phyloP scores from a whole-genome alignment of 2,329 filamentous ascomycete species.

The Fusarium succisae region DNA sequence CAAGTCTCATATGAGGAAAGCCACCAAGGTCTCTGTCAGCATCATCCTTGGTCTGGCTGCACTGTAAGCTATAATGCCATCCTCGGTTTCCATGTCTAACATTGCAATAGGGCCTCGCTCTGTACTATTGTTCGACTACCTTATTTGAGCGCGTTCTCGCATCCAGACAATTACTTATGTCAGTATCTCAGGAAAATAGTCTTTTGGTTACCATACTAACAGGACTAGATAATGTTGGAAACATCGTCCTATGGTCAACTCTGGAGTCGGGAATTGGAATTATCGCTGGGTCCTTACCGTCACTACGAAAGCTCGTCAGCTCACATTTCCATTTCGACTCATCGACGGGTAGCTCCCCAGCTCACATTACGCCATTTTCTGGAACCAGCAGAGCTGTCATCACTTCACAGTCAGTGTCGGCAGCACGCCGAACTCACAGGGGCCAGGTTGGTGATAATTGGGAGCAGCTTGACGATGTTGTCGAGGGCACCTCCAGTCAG shows the following conservation, averaged over 20 bases:
- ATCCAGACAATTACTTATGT: slow-evolving; percentile 6
- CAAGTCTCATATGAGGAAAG: slow-evolving; percentile 23
- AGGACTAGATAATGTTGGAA: slow-evolving; percentile 3
- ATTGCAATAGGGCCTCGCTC: slow-evolving; percentile 5
- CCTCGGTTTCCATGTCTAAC: rapidly evolving
- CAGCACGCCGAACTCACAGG: background rate
- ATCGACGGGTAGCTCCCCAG: background rate
- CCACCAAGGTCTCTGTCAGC: slow-evolving; percentile 22
- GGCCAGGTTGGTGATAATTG: background rate
- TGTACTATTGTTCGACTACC: slow-evolving; percentile 25
- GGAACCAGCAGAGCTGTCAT: background rate
- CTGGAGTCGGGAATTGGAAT: slow-evolving; percentile 33
- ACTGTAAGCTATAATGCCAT: background rate
- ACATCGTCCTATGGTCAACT: slow-evolving; percentile 24
- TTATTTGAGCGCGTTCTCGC: slow-evolving; percentile 12
- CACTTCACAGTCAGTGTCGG: background rate
- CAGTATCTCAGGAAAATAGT: rapidly evolving
- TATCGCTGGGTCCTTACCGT: slow-evolving; percentile 16
- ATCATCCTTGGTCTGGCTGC: slow-evolving; percentile 24
- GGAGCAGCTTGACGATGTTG: slow-evolving; percentile 1
- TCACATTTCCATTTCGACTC: background rate
- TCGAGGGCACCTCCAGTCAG: background rate
- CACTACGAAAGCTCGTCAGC: slow-evolving; percentile 14
- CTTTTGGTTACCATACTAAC: background rate
- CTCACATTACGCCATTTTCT: background rate